phyloP scores from a whole-genome alignment of 768 basidiomycete genomes.

The Pulveroboletus sp. region DNA sequence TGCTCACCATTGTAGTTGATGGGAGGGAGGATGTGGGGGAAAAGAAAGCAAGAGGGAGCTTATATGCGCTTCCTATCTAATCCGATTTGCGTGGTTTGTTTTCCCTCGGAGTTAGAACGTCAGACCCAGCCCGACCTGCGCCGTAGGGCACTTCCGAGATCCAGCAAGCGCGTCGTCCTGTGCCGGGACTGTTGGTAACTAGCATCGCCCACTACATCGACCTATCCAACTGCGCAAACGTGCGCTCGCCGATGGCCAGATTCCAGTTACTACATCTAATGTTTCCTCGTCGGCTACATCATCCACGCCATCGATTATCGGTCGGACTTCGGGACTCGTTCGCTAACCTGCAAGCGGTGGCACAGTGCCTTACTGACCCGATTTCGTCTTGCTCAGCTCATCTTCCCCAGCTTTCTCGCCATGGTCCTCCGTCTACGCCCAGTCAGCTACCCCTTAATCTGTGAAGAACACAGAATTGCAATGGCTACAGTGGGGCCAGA shows the following conservation, averaged over 20 bases:
- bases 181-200: too few relatives aligned
- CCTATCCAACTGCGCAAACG: too few relatives aligned
- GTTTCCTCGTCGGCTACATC: neutral
- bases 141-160: slow-evolving; percentile 11
- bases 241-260: too few relatives aligned
- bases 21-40: neutral
- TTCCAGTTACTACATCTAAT: too few relatives aligned
- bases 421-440: too few relatives aligned
- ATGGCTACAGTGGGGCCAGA: too few relatives aligned
- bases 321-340: neutral
- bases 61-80: slow-evolving; percentile 27
- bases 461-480: too few relatives aligned
- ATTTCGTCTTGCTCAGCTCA: slow-evolving; percentile 3
- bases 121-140: slow-evolving; percentile 8
- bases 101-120: slow-evolving; percentile 25
- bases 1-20: slow-evolving; percentile 25
- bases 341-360: too few relatives aligned
- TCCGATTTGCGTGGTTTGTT: slow-evolving; percentile 20
- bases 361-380: neutral
- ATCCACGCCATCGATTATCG: neutral
- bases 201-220: too few relatives aligned
- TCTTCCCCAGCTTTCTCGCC: too few relatives aligned
- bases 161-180: too few relatives aligned
- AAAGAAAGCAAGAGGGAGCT: slow-evolving; percentile 8
- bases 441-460: too few relatives aligned